These are phyloP conservation scores for Diaporthe sp. DNA, from an alignment of 2,329 filamentous ascomycete species.

Conservation along the genomic window DNA sequence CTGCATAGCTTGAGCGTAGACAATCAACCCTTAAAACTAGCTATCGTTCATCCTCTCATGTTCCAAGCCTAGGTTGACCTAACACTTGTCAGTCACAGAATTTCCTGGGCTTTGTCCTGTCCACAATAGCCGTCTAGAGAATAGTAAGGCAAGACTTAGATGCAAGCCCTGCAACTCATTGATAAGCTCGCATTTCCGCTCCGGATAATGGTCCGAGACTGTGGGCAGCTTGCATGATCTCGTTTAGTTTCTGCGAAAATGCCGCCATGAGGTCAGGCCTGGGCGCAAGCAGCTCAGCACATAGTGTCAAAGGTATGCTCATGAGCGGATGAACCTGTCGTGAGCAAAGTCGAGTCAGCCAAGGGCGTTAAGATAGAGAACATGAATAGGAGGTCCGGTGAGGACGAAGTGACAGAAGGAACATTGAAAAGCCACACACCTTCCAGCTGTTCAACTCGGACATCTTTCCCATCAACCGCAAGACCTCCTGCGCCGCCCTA, in stretches of 20 bases:
- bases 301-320: not conserved
- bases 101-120: not conserved
- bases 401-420: not conserved
- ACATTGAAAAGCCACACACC: not conserved
- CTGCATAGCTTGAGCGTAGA: too few species aligned
- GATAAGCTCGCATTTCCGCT: not conserved
- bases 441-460: conserved; percentile 17
- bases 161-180: not conserved
- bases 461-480: not conserved
- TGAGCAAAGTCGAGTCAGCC: not conserved
- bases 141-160: too few species aligned
- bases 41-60: not conserved
- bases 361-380: not conserved
- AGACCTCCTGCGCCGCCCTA: not conserved
- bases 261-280: not conserved
- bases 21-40: not conserved
- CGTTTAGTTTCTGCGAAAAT: not conserved
- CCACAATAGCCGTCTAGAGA: too few species aligned
- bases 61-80: not conserved
- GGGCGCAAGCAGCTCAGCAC: not conserved
- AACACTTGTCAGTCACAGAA: not conserved
- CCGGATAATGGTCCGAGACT: not conserved
- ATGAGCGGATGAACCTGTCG: conserved; percentile 16
- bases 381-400: not conserved
- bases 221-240: not conserved